Base-by-base conservation (phyloP, 306 rosid species). In the Prunus mume region DNA sequence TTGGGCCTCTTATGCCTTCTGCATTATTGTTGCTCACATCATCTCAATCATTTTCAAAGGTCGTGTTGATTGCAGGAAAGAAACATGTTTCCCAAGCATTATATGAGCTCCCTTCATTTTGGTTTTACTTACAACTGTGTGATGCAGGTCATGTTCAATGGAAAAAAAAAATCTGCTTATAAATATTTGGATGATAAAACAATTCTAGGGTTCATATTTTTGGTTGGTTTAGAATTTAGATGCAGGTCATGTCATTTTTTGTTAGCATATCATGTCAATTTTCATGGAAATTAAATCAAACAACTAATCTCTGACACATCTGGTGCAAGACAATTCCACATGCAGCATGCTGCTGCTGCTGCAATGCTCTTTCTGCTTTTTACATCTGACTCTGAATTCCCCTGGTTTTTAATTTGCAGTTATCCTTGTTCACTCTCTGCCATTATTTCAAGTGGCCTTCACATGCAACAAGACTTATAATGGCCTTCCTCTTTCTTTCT, bases 11-110 rank as follows among this genome's bases (percentile, higher is more conserved):
- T 15, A 11, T 66, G 64, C 62, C 74, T 69, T 49, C 5, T 73
- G 57, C 55, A 72, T 80, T 73, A 77, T 81, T 66, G 47, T 38
- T 32, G 24, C 78, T 47, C 65, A 70, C 25, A 43, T 47, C 65
- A 81, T 71, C 76, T 80, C 80, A 58, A 14, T 70, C 71, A 73
- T 68, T 71, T 76, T 49, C 67, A 65, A n/a, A 41, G 7, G 68
- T 15, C 67, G 51, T 64, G 27, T 62, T 83, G 71, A 66, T 76
- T 81, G 30, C 32, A 22, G 68, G 49, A 8, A 76, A 30, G 25
- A 55, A 43, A 65, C 62, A 19, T 47, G 43, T 22, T 24, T 22
- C 58, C 58, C 56, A 24, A 25, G 24, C 57, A 47, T 12, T 5
- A 24, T 25, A 49, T 47, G 41, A 14, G 32, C 45, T 7, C 27